Percentiles rank a stretch among this genome's conserved stretches.
These are phyloP conservation scores for Harrya chromipes DNA, from an alignment of 768 basidiomycete species.

Conservation along the genomic window DNA sequence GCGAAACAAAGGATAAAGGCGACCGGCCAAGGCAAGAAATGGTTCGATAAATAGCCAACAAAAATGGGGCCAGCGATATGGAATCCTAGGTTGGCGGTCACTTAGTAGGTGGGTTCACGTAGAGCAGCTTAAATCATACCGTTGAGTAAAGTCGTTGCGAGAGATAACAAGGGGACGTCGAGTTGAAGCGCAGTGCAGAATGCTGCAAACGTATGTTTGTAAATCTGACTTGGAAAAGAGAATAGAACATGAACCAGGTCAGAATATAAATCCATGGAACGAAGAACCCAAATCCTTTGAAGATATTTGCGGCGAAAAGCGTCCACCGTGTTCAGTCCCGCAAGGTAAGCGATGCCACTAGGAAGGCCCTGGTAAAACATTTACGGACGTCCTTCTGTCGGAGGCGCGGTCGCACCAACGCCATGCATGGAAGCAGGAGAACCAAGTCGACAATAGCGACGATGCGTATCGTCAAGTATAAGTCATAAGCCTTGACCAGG, in stretches of 20 bases:
- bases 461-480: background rate
- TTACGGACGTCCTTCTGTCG: too few relatives aligned
- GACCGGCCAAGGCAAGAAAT: background rate
- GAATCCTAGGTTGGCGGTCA: background rate
- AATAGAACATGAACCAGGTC: background rate
- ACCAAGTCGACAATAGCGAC: background rate
- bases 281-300: background rate
- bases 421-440: background rate
- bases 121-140: background rate
- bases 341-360: background rate
- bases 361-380: too few relatives aligned
- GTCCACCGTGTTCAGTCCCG: background rate
- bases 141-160: background rate
- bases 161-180: background rate
- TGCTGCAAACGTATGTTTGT: background rate
- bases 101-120: background rate
- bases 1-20: background rate
- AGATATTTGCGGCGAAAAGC: background rate
- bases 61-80: background rate
- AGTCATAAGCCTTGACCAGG: background rate
- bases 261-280: background rate
- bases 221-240: background rate
- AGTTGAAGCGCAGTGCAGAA: background rate
- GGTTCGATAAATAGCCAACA: background rate
- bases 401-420: background rate